Evolutionary conservation across 306 rosid species (phyloP), one percentile per base, ranked within the genome.

Genomic region (Cicer bijugum): DNA sequence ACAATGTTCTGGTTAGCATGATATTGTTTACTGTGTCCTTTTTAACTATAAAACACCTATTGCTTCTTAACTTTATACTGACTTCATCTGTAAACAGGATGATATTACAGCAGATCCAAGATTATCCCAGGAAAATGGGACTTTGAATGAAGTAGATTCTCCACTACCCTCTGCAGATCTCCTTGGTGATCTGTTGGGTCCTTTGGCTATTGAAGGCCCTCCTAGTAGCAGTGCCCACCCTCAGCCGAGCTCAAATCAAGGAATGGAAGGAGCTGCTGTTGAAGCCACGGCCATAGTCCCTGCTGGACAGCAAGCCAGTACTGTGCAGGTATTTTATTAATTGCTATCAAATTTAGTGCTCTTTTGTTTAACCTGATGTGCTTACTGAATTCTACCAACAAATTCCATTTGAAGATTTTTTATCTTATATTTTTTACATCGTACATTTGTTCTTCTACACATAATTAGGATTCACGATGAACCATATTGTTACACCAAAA

Each of bases 191-290:
- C 86, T 95, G 59, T 86, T 95, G 85, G 95, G 96, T 79, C 91
- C 98, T 28, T 82, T 94, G 84, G 99, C 97, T 76, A 90, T 95
- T 74, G 99, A 88, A 86, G 99, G 93, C 51, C 97, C 97, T 80
- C 96, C 97, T 1, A n/a, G 87, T 68, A 62, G 62, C 78, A 50
- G 65, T 81, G 84, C 39, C 72, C 87, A 79, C 60, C 72, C 87
- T 48, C 89, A 81, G 53, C 81, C 75, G 6, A 80, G 57, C 77
- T 47, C 80, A 74, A 71, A 37, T 85, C 72, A 89, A 23, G 93
- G 86, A 69, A 52, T 76, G 74, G 96, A 89, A 58, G 88, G 71
- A 51, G 78, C 78, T 79, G 82, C 68, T 68, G 86, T 64, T 60
- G 97, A 95, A 33, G 88, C 87, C 46, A 69, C 92, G 8, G 99